Evolutionary conservation across 371 early-diverging fungal species (phyloP), one percentile per base, ranked within the genome.

Genomic region (Smittium culicis): DNA sequence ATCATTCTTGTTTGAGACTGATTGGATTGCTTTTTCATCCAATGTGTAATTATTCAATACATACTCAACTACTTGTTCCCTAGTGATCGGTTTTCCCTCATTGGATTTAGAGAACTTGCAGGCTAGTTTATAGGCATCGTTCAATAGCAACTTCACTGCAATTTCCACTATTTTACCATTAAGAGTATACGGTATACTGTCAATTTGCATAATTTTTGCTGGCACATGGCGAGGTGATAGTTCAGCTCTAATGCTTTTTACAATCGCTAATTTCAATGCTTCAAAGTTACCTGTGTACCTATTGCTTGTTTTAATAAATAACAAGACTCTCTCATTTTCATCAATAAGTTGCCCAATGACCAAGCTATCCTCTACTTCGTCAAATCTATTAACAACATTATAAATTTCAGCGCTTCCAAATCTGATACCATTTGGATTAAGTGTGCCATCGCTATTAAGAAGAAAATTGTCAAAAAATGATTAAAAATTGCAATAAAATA

Each of bases 131-230:
- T 75, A 77, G 30, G 77, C 74, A 1, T 77, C 73, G 67, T 77
- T 77, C 24, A 96, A 81, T 63, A 96, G 89, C 76, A 86, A 84
- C 80, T 96, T 97, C 60, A 97, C 92, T 1, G 94, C 96, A 20
- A 97, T 86, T 75, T 98, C 98, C 1, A 96, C 93, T 79, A 96
- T 96, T 73, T 98, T 98, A 64, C 98, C 96, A 66, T 93, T 95
- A 72, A 89, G 81, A 0, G 98, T 98, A 75, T 96, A 89, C 31
- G 98, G 98, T 74, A 98, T 94, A 67, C 90, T 92, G 5, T 72
- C 70, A 56, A 88, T 86, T 16, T 86, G 79, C 65, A 95, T 76
- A 35, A 96, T 82, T 64, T 92, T 77, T 1, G 94, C 89, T 11
- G 98, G 98, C 0, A 96, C 95, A 74, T 98, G 98, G 8, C 95